These are phyloP conservation scores for Carnegiea gigantea DNA, from an alignment of 179 eudicot genomes.

Conservation along the genomic window DNA sequence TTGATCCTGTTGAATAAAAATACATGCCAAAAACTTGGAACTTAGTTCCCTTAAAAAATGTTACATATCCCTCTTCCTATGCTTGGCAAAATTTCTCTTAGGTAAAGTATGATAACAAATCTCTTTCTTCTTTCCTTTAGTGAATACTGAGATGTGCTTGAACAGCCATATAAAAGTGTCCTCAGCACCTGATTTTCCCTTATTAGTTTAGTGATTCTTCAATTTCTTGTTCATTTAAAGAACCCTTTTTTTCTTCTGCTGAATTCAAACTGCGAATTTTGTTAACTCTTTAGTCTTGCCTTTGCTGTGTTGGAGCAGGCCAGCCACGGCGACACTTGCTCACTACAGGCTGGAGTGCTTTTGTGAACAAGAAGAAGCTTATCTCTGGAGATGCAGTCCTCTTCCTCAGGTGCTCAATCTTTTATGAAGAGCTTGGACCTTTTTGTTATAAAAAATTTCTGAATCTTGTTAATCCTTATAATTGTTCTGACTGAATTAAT, in stretches of 20 bases:
- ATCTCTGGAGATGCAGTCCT: constrained; percentile 98
- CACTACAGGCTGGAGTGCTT: constrained; percentile 99
- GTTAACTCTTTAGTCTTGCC: background rate
- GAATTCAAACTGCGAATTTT: background rate
- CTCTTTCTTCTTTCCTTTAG: background rate
- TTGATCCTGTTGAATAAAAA: background rate
- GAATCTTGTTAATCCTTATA: constrained; percentile 11
- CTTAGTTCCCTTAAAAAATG: background rate
- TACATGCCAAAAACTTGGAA: constrained; percentile 6
- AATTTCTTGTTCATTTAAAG: background rate
- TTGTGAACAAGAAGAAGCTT: constrained; percentile 92
- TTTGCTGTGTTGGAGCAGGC: constrained; percentile 43
- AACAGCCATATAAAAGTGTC: background rate
- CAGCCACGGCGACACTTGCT: constrained; percentile 97
- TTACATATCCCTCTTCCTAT: background rate
- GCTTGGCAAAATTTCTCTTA: background rate
- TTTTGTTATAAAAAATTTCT: background rate
- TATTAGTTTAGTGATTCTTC: background rate
- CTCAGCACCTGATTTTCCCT: background rate
- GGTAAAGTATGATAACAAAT: background rate
- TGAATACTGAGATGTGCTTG: background rate
- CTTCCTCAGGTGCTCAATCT: constrained; percentile 63
- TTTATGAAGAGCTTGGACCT: background rate
- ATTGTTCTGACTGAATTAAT: constrained; percentile 1
- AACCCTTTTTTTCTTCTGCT: background rate